phyloP scores from a whole-genome alignment of 805 yeast species.

The Wickerhamomyces tratensis region DNA sequence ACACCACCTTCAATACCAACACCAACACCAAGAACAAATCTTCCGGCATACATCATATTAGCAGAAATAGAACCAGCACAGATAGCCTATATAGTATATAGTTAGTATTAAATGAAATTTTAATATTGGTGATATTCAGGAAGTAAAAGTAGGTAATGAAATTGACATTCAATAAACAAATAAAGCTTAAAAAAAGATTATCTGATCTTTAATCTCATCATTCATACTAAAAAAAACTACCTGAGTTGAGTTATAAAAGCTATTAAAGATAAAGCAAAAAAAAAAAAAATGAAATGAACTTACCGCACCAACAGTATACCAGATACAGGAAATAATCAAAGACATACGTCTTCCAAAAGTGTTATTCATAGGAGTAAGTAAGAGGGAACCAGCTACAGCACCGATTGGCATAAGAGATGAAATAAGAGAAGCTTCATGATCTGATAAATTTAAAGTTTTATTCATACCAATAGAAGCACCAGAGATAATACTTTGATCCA shows the following conservation, averaged over 20 bases:
- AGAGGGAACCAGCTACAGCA: constrained; percentile 52
- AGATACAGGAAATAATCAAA: constrained; percentile 44
- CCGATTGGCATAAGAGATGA: constrained; percentile 61
- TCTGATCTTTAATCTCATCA: too few relatives aligned
- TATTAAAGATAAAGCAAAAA: too few relatives aligned
- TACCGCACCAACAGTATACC: constrained; percentile 52
- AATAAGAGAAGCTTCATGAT: constrained; percentile 40
- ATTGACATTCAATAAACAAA: too few relatives aligned
- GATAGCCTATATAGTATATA: constrained; percentile 13
- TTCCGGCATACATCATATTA: constrained; percentile 47
- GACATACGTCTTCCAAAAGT: constrained; percentile 45
- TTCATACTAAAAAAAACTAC: too few relatives aligned
- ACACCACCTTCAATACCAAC: constrained; percentile 61
- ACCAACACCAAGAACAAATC: constrained; percentile 53
- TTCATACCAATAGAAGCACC: constrained; percentile 51
- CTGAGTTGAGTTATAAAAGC: too few relatives aligned
- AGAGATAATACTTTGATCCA: constrained; percentile 58
- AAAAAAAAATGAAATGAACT: too few relatives aligned
- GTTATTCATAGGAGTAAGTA: constrained; percentile 50
- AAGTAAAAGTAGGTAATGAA: too few relatives aligned
- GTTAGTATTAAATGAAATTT: too few relatives aligned
- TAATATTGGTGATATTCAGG: too few relatives aligned
- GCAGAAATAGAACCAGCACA: constrained; percentile 41
- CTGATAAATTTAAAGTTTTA: constrained; percentile 27
- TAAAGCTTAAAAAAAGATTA: too few relatives aligned